Base-by-base conservation (phyloP, 257 asterid species). In the Solanum pinnatisectum region DNA sequence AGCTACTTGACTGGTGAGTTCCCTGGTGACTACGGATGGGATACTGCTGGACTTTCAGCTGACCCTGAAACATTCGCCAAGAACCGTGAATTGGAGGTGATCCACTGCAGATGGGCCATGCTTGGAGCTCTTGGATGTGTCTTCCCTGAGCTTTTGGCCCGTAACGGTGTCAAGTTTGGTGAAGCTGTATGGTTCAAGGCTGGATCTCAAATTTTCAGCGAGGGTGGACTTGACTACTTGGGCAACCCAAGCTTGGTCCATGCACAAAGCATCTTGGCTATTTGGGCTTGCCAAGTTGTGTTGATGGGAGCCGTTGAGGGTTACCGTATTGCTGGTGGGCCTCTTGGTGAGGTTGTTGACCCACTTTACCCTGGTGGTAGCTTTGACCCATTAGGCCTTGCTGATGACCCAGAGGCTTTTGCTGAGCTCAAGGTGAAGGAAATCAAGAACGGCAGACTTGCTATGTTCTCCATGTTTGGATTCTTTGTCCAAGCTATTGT, bases 341-440 rank as follows among this genome's bases (percentile, higher is more conserved):
- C 92, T 60, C 90, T 93, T 0, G 95, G 95, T 2, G 95, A 91
- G 83, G 74, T 93, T 12, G 56, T 84, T 35, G 92, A 92, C 88
- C 94, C 94, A 49, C 65, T 92, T 5, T 92, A 92, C 89, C 93
- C 94, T 0, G 94, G 94, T 11, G 94, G 94, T 4, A 92, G 94
- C 90, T 92, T 92, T 52, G 94, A 92, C 90, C 94, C 94, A 1
- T 88, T 92, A 72, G 95, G 95, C 5, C 94, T 93, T 10, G 95
- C 95, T 18, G 95, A 93, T 1, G 94, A 92, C 88, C 95, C 95
- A 2, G 94, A 93, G 30, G 93, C 94, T 10, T 93, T 93, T 63
- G 94, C 94, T 2, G 95, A 93, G 87, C 89, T 93, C 7, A 93
- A 93, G 84, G 95, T 93, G 2, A 93, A 93, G 88, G 95, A 93